Base-by-base conservation (phyloP, 768 basidiomycete genomes). In the Cystobasidium tubakii region DNA sequence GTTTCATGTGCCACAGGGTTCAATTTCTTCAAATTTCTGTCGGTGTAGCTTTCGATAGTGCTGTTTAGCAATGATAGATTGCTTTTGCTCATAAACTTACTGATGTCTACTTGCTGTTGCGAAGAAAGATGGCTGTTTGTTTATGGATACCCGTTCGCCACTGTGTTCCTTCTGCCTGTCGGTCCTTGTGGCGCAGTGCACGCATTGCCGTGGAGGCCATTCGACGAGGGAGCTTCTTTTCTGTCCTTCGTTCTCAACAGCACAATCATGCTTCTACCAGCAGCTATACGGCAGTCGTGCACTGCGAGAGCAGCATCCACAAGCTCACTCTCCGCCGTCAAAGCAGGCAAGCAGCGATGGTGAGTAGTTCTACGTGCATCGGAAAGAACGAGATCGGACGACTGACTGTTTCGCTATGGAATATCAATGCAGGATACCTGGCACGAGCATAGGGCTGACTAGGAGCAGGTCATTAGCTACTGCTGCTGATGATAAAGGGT, bases 321-420 rank as follows among this genome's bases (percentile, higher is more conserved):
- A 21, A n/a, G 12, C 46, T 15, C 57, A 4, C 33, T 60, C 12
- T 60, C 57, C 21, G 57, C 57, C 2, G 57, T 60, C 29, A 25
- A 60, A 31, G 57, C 57, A 12, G 57, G 57, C 57, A 60, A 60
- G 57, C 57, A 60, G 57, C 57, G 57, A 60, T 60, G 57, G 57
- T 60, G 57, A 27, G 57, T 17, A 6, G 6, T 15, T 39, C 39
- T 39, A 39, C 15, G 39, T 6, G 39, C 39, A 39, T 39, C 39
- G 39, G n/a, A n/a, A n/a, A n/a, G n/a, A n/a, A 39, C 15, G 39
- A 39, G 39, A 39, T 39, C 39, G 25, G 29, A 60, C 29, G 23
- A 25, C 6, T 3, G 33, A 29, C 10, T 50, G 7, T 39, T 15
- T 39, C 53, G 33, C 9, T 15, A 25, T 29, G 57, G 7, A 2